A percentile compares a stretch with the other conserved stretches of the same genome.
Conservation (phyloP, 169 alveolate genomes). For the Plasmodium blacklocki region DNA sequence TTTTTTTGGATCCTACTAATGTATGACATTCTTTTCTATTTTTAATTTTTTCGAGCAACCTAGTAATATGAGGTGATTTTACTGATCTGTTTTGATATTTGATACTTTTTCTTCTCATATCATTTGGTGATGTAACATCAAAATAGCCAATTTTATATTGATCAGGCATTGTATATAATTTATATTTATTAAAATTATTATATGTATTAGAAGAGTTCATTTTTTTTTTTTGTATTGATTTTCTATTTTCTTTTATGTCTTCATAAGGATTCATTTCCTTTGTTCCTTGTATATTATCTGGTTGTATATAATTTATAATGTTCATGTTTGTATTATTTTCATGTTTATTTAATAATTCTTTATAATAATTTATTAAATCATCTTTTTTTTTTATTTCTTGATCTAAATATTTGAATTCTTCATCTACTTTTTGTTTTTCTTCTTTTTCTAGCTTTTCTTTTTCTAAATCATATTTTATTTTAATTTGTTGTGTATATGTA, state of each 20-base stretch:
- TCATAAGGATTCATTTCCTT: neutral
- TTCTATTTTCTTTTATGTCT: slow-evolving; percentile 22
- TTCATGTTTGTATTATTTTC: neutral
- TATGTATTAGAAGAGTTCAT: neutral
- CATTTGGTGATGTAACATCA: slow-evolving; percentile 56
- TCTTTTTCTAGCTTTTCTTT: slow-evolving; percentile 32
- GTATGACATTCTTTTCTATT: slow-evolving; percentile 58
- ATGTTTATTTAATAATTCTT: slow-evolving; percentile 28
- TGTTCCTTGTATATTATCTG: neutral
- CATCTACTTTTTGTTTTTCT: slow-evolving; percentile 22
- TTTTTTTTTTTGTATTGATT: slow-evolving; percentile 5
- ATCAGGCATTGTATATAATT: slow-evolving; percentile 36
- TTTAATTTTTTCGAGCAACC: slow-evolving; percentile 61
- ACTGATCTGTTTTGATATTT: slow-evolving; percentile 40
- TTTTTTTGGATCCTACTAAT: slow-evolving; percentile 35
- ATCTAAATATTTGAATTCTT: slow-evolving; percentile 24
- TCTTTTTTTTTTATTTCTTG: slow-evolving; percentile 42
- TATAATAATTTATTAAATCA: slow-evolving; percentile 43
- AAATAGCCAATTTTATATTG: slow-evolving; percentile 63
- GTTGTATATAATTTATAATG: neutral
- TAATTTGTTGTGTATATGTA: slow-evolving; percentile 23
- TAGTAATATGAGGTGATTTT: slow-evolving; percentile 68
- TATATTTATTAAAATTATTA: slow-evolving; percentile 14
- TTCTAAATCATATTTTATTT: slow-evolving; percentile 41
- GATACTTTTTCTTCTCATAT: slow-evolving; percentile 54